Conservation (phyloP, 768 basidiomycete species). For the Rhodosporidiobolus sp. region DNA sequence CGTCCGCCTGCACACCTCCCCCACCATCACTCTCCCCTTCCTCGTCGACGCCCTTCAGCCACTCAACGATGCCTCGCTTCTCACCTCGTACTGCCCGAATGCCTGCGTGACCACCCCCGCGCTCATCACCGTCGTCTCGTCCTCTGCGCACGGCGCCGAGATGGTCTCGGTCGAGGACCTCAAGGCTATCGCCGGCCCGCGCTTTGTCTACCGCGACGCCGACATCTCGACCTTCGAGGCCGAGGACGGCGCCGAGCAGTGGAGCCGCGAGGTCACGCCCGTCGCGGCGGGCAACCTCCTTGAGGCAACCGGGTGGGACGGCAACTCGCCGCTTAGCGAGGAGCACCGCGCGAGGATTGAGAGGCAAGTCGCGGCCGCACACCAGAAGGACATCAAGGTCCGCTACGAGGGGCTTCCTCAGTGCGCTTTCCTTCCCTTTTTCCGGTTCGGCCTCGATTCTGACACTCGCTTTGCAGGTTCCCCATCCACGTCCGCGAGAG, state of each 20-base stretch:
- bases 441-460: not conserved
- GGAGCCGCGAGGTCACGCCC: constrained; percentile 4
- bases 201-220: constrained; percentile 23
- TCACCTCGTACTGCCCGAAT: constrained; percentile 28
- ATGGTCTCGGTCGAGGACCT: constrained; percentile 16
- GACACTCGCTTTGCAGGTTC: not conserved
- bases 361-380: constrained; percentile 10
- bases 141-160: constrained; percentile 11
- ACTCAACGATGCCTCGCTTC: constrained; percentile 21
- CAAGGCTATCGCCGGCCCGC: not conserved
- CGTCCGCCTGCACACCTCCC: constrained; percentile 10
- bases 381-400: constrained; percentile 1
- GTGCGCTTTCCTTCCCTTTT: not conserved
- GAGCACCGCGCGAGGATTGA: not conserved
- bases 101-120: not conserved
- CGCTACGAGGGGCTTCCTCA: constrained; percentile 10
- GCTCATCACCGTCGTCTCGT: constrained; percentile 24
- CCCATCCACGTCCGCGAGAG: constrained; percentile 14
- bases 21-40: constrained; percentile 14
- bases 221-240: not conserved
- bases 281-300: constrained; percentile 6
- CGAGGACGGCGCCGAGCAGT: not conserved
- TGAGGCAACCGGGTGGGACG: constrained; percentile 15
- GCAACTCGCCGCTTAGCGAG: not conserved
- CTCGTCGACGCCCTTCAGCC: constrained; percentile 21